A percentile compares a stretch with the other conserved stretches of the same genome.
phyloP scores from a whole-genome alignment of 371 early-diverging fungal species.

The Mycotypha africana region DNA sequence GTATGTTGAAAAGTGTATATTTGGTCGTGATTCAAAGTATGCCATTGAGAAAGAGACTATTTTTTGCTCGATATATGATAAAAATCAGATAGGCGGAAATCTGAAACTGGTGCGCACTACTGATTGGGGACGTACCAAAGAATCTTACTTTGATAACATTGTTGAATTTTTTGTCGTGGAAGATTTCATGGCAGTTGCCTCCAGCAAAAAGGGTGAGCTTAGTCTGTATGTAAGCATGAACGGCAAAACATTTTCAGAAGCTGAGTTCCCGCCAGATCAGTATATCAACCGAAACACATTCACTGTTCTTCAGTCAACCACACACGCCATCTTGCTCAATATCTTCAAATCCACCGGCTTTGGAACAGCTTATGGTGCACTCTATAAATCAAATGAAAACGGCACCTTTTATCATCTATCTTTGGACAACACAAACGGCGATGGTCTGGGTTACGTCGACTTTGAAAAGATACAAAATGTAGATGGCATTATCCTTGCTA shows the following conservation, averaged over 20 bases:
- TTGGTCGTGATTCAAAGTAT: slow-evolving; percentile 68
- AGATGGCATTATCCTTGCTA: slow-evolving; percentile 83
- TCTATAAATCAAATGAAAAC: slow-evolving; percentile 80
- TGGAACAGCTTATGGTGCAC: slow-evolving; percentile 68
- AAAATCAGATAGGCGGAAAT: slow-evolving; percentile 48
- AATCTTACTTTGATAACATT: slow-evolving; percentile 43
- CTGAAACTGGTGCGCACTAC: slow-evolving; percentile 50
- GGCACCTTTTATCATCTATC: slow-evolving; percentile 73
- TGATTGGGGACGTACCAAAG: slow-evolving; percentile 29
- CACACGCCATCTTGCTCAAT: slow-evolving; percentile 69
- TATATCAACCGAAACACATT: slow-evolving; percentile 52
- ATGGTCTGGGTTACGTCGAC: slow-evolving; percentile 73
- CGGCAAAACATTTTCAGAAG: slow-evolving; percentile 64
- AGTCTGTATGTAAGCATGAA: slow-evolving; percentile 67
- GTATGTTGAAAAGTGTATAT: slow-evolving; percentile 85
- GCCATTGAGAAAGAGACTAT: slow-evolving; percentile 60
- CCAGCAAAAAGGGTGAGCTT: slow-evolving; percentile 44
- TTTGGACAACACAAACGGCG: slow-evolving; percentile 76
- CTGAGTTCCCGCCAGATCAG: slow-evolving; percentile 72
- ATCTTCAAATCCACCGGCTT: slow-evolving; percentile 49
- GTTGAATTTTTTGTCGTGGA: slow-evolving; percentile 62
- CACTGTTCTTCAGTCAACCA: slow-evolving; percentile 74
- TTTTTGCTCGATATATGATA: slow-evolving; percentile 65
- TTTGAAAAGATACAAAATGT: slow-evolving; percentile 86
- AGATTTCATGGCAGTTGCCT: slow-evolving; percentile 70